A percentile compares a stretch with the other conserved stretches of the same genome.
Evolutionary conservation across 2,329 filamentous ascomycete species (phyloP).

Genomic region (Lithohypha guttulata): DNA sequence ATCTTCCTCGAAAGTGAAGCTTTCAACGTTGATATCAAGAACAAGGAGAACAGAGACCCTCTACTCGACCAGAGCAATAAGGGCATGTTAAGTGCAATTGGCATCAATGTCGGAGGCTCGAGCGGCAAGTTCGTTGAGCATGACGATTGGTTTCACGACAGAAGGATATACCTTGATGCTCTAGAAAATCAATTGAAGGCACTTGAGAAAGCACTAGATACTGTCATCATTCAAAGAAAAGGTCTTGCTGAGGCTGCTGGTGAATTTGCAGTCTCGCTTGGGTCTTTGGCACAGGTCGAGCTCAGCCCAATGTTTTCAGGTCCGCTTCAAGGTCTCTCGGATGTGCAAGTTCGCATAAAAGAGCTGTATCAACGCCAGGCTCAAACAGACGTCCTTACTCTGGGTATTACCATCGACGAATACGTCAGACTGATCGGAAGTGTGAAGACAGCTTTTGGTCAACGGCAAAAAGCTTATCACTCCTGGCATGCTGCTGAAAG

Average conservation of each 20-base stretch:
- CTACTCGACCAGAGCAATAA: conserved; percentile 73
- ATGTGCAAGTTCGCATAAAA: conserved; percentile 83
- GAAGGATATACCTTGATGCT: conserved; percentile 86
- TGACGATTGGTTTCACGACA: conserved; percentile 98
- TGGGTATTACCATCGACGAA: conserved; percentile 96
- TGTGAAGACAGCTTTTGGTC: conserved; percentile 83
- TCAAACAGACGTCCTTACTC: conserved; percentile 88
- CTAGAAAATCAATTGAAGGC: conserved; percentile 84
- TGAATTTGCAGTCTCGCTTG: conserved; percentile 88
- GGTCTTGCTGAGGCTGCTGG: conserved; percentile 85
- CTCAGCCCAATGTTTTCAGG: conserved; percentile 78
- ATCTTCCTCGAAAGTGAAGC: conserved; percentile 93
- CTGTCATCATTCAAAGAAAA: conserved; percentile 83
- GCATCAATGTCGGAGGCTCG: conserved; percentile 63
- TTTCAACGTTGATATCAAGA: conserved; percentile 94
- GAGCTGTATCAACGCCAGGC: conserved; percentile 95
- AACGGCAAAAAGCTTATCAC: conserved; percentile 92
- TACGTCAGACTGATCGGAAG: conserved; percentile 94
- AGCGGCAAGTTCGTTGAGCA: conserved; percentile 87
- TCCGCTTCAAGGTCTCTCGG: conserved; percentile 81
- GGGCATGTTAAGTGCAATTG: conserved; percentile 78
- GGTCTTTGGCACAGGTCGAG: conserved; percentile 84
- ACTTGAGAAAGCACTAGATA: conserved; percentile 85
- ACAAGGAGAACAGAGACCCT: conserved; percentile 86
- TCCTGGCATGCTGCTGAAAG: conserved; percentile 86